These are phyloP conservation scores for Phytophthora colocasiae DNA, from an alignment of 352 stramenopile species.

Conservation along the genomic window DNA sequence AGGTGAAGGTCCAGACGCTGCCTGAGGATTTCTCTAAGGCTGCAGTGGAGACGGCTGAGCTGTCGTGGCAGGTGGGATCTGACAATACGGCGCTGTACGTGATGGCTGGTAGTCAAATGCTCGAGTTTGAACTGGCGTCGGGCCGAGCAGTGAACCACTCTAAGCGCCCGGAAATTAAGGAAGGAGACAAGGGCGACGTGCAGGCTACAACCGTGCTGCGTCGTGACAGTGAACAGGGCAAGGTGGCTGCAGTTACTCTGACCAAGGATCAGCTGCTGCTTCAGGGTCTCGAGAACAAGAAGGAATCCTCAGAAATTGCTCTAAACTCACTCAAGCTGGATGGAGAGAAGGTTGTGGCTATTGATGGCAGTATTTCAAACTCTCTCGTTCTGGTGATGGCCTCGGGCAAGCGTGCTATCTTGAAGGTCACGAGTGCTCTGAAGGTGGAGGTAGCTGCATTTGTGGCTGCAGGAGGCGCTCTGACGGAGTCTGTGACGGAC, in stretches of 20 bases:
- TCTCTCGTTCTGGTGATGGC: constrained; percentile 57
- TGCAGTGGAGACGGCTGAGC: constrained; percentile 15
- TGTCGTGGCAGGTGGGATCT: constrained; percentile 54
- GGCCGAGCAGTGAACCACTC: constrained; percentile 51
- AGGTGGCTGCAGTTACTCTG: constrained; percentile 38
- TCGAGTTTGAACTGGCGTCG: constrained; percentile 50
- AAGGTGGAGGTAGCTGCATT: constrained; percentile 47
- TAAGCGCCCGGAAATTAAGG: constrained; percentile 38
- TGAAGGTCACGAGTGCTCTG: constrained; percentile 54
- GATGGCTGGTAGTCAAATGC: constrained; percentile 46
- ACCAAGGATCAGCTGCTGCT: constrained; percentile 43
- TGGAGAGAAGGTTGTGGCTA: constrained; percentile 41
- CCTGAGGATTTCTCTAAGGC: constrained; percentile 36
- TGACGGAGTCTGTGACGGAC: constrained; percentile 67
- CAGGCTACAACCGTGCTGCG: constrained; percentile 37
- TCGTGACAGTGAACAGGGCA: constrained; percentile 46
- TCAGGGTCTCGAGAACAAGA: constrained; percentile 44
- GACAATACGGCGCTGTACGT: constrained; percentile 61
- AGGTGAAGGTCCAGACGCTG: constrained; percentile 52
- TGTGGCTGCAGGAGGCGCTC: constrained; percentile 45
- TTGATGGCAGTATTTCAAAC: constrained; percentile 53
- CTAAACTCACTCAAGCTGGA: constrained; percentile 46
- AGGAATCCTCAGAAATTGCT: constrained; percentile 33
- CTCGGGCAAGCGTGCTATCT: constrained; percentile 67
- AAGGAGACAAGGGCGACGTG: constrained; percentile 38